A percentile compares a stretch with the other conserved stretches of the same genome.
Evolutionary conservation across 2,329 filamentous ascomycete genomes (phyloP).

Genomic region (Fusarium vanettenii): DNA sequence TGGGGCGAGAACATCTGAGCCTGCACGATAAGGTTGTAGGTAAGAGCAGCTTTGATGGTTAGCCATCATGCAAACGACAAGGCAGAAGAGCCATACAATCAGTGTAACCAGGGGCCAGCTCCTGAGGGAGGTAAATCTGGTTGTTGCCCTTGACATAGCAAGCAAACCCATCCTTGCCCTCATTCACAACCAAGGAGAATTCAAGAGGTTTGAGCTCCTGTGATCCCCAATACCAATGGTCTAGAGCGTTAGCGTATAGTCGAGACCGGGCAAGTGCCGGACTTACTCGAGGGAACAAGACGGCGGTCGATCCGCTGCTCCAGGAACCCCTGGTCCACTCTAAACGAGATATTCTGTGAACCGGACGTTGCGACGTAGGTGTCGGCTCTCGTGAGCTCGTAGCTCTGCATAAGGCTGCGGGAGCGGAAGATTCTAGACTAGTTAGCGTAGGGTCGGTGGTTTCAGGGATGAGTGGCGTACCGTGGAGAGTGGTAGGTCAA

Average conservation of each 20-base stretch:
- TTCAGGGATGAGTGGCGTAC: not conserved
- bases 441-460: not conserved
- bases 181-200: conserved; percentile 11
- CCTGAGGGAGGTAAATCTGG: conserved; percentile 14
- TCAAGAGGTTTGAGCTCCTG: conserved; percentile 3
- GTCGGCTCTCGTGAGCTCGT: conserved; percentile 2
- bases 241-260: not conserved
- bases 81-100: not conserved
- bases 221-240: conserved; percentile 12
- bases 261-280: no score
- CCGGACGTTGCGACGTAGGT: conserved; percentile 3
- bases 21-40: not conserved
- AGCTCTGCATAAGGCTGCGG: conserved; percentile 22
- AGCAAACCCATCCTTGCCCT: conserved; percentile 6
- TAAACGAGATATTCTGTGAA: conserved; percentile 16
- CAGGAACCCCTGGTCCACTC: not conserved
- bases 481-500: conserved; percentile 2
- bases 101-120: conserved; percentile 10
- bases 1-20: not conserved
- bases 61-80: not conserved
- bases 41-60: not conserved
- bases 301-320: conserved; percentile 15
- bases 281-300: conserved; percentile 6
- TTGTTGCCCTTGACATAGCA: conserved; percentile 18
- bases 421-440: conserved; percentile 4